Evolutionary conservation across 306 rosid genomes (phyloP), one percentile per base, ranked within the genome.

Genomic region (Trifolium dubium): DNA sequence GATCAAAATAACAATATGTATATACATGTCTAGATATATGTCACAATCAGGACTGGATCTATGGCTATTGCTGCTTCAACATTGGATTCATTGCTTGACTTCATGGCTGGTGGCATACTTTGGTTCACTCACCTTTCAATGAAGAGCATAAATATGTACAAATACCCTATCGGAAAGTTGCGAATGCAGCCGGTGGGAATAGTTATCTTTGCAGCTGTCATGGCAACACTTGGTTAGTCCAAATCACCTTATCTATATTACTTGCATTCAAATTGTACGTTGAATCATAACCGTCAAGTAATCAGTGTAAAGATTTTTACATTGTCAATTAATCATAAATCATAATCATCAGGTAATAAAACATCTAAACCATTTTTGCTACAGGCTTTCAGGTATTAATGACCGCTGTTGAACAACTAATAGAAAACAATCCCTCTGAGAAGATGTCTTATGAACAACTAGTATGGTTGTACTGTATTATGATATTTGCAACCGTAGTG

Each of bases 181-280:
- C 87, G 99, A 72, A 80, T 94, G 72, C 99, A 94, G 76, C 98
- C 99, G 13, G 99, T 94, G 13, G 99, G 99, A 44, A 94, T 94
- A 15, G 81, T 94, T 70, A 81, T 94, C 83, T 92, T 94, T 82
- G 96, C 99, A 11, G 98, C 97, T 71, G 4, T 92, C 77, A 94
- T 94, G 99, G 99, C 99, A 53, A 94, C 99, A 32, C 90, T 94
- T 18, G 99, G 76, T 78, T 49, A n/a, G 64, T 77, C 68, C 39
- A 63, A 69, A 62, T 64, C 15, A 77, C 80, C 69, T 65, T 9
- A 59, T 23, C 39, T 44, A 29, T 41, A 28, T 64, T 75, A 53
- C 74, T 60, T n/a, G 37, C 41, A 41, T 66, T 63, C 49, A 19
- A 15, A 37, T 18, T 55, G 49, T 71, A 19, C 54, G 73, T 72